Base-by-base conservation (phyloP, 176 grass and related monocot species). In the Saccharum officinarum region DNA sequence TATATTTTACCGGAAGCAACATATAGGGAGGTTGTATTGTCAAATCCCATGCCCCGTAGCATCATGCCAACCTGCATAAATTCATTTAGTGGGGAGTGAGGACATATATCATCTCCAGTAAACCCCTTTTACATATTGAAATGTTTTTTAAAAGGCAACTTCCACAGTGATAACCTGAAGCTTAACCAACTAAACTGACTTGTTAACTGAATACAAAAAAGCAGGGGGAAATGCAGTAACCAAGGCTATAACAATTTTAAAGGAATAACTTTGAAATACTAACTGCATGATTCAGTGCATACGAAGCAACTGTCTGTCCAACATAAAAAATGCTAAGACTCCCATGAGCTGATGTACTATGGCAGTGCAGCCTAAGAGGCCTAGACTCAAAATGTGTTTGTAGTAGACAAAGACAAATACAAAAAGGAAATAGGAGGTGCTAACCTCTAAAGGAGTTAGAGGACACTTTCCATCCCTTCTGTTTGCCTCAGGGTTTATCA, bases 1-100 rank as follows among this genome's bases (percentile, higher is more conserved):
- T 98, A 95, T 80, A 98, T 98, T 86, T 95, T 92, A 79, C 93
- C 96, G 69, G 93, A 98, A 80, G 96, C 96, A 78, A 98, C 81
- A 54, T 98, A 98, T 47, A 98, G 83, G 39, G 89, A 80, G 20
- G 91, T 98, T 50, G 74, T 94, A 68, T 98, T 94, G 70, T 82
- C 89, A 52, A 98, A 95, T 82, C 93, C 96, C 96, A 98, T 98
- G 72, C 93, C 96, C 71, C 91, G 86, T 44, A 98, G 83, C 96
- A 98, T 98, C 96, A 98, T 95, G 25, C 96, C 96, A 46, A 98
- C 96, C 96, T 98, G 86, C 78, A 81, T 50, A 45, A 85, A 37
- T 13, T 79, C 74, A 80, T 83, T 78, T 16, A 18, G 34, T 65
- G 7, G 86, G 25, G 40, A 18, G 34, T 65, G 7, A 89, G 25